Base-by-base conservation (phyloP, 2,329 filamentous ascomycete genomes). In the Seiridium unicorne region DNA sequence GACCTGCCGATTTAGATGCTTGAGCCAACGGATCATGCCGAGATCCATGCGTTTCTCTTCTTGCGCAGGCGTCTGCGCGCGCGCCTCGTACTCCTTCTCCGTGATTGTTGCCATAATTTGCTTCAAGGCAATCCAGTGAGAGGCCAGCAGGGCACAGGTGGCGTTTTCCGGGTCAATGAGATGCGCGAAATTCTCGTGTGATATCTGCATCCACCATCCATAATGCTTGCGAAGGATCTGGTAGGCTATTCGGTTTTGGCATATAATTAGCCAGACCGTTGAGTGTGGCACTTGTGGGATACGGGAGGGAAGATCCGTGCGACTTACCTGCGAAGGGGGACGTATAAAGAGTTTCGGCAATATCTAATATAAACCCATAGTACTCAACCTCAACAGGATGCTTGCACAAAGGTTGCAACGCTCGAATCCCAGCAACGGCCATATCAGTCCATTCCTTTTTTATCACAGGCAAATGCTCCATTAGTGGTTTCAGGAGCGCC, bases 141-240 rank as follows among this genome's bases (percentile, higher is more conserved):
- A 65, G 40, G 79, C 79, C 47, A 86, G 73, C 36, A 86, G 70
- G 46, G 80, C 59, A 60, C 79, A 76, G 13, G 77, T 73, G 66
- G 81, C 81, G 66, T 79, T 80, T 35, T 66, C 64, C 35, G 77
- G 71, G 67, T 84, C 77, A 63, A 85, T 76, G 57, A 86, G 70
- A 55, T 74, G 73, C 63, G 81, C 77, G 69, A 86, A 85, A 53
- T 77, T 73, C 42, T 76, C 74, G 63, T 85, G 82, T 7, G 82
- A 79, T 6, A 86, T 75, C 68, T 82, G 76, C 76, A 85, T 85
- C 83, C 83, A 85, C 83, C 83, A 86, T 3, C 69, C 75, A 67
- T 83, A 85, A 65, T 84, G 81, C 58, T 75, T 71, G 47, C 74
- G 75, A 57, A 84, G 76, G n/a, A 77, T 72, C 62, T 78, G 73